Evolutionary conservation across 2,329 filamentous ascomycete genomes (phyloP).

Genomic region (Penicillium nordicum): DNA sequence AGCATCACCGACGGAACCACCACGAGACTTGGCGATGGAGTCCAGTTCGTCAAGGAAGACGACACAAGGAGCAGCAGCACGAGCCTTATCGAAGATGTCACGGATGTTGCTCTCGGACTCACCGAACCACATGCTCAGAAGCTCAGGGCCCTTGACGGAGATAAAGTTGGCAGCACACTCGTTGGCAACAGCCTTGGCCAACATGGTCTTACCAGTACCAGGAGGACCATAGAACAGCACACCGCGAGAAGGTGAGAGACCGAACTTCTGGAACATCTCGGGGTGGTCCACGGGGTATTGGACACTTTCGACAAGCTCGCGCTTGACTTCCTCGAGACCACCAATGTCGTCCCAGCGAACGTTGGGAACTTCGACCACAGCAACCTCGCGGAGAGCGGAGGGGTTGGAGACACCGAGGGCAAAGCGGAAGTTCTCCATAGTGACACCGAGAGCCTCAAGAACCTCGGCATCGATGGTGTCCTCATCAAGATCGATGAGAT

Average conservation of each 20-base stretch:
- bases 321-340: constrained; percentile 97
- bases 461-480: constrained; percentile 99
- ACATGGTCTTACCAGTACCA: constrained; percentile 99
- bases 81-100: constrained; percentile 99
- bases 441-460: constrained; percentile 94
- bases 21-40: constrained; percentile 98
- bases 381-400: constrained; percentile 95
- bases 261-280: constrained; percentile 99
- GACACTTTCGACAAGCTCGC: constrained; percentile 97
- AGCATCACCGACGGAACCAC: constrained; percentile 91
- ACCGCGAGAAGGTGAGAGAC: constrained; percentile 94
- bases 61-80: constrained; percentile 94
- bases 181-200: constrained; percentile 98
- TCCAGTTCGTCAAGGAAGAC: constrained; percentile 99
- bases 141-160: constrained; percentile 95
- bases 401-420: constrained; percentile 97
- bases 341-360: constrained; percentile 99
- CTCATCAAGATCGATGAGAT: constrained; percentile 96
- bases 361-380: constrained; percentile 98
- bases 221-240: constrained; percentile 98
- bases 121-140: constrained; percentile 99
- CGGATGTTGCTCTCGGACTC: constrained; percentile 99
- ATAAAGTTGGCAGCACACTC: constrained; percentile 99
- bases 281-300: constrained; percentile 99
- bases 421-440: constrained; percentile 99